Conservation (phyloP, 169 alveolate species). For the Eimeria maxima region DNA sequence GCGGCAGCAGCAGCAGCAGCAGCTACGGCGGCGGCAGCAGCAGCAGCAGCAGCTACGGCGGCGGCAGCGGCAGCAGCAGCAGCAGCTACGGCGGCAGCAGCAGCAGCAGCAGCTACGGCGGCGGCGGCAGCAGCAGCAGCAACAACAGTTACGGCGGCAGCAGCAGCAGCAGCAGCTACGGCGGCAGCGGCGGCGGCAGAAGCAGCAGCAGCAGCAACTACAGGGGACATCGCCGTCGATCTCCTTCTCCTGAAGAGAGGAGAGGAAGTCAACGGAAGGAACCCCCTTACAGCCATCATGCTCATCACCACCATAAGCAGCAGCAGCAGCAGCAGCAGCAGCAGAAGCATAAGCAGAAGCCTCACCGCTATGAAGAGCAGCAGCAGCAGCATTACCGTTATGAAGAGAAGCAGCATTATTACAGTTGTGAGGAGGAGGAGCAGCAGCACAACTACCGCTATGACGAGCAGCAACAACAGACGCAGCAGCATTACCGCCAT, state of each 20-base stretch:
- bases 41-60: too few species aligned
- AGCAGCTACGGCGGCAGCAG: too few species aligned
- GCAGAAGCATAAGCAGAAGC: neutral
- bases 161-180: conserved; percentile 30
- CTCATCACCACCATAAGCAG: too few species aligned
- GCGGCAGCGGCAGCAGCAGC: too few species aligned
- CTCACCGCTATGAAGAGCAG: neutral
- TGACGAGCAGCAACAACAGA: neutral
- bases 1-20: too few species aligned
- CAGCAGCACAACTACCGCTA: too few species aligned
- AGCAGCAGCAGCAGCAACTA: neutral
- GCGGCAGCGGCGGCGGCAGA: neutral
- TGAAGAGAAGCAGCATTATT: too few species aligned
- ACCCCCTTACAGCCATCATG: too few species aligned
- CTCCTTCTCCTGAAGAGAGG: neutral
- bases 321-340: neutral
- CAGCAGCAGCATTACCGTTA: neutral
- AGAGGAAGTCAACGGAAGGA: neutral
- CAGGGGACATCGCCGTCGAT: neutral
- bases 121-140: neutral
- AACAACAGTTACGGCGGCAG: neutral
- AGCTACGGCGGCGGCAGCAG: too few species aligned
- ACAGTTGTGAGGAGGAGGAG: too few species aligned
- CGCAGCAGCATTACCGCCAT: neutral
- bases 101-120: too few species aligned